Conservation (phyloP, 345 rosid genomes). For the Angophora floribunda region DNA sequence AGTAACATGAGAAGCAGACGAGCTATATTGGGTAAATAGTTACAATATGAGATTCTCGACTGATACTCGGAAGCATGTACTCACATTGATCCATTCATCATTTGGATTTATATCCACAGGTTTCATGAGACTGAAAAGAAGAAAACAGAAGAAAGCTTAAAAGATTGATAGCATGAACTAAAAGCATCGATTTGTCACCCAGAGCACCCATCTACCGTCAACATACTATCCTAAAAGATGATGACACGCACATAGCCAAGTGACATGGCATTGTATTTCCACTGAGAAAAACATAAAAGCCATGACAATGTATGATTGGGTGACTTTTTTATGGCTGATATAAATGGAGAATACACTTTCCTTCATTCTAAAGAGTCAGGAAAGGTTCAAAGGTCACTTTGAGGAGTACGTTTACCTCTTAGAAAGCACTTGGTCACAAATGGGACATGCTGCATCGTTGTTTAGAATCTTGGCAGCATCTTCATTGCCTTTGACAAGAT, state of each 20-base stretch:
- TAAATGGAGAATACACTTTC: background rate
- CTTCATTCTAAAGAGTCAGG: background rate
- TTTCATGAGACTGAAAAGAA: constrained; percentile 62
- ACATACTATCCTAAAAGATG: background rate
- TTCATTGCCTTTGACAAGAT: constrained; percentile 61
- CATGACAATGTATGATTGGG: background rate
- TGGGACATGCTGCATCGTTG: constrained; percentile 85
- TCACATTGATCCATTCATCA: constrained; percentile 97
- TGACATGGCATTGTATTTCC: background rate
- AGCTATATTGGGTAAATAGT: background rate
- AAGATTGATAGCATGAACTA: background rate
- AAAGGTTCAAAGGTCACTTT: background rate
- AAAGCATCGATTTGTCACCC: background rate
- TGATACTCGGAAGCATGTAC: constrained; percentile 5
- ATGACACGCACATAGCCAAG: background rate
- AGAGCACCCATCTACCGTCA: background rate
- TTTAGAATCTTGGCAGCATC: constrained; percentile 87
- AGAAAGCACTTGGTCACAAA: constrained; percentile 95
- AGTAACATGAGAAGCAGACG: background rate
- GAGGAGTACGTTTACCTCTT: constrained; percentile 43
- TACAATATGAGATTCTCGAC: background rate
- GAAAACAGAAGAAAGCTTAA: constrained; percentile 7
- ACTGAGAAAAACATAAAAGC: background rate
- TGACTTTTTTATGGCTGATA: background rate
- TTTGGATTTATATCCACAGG: constrained; percentile 88